These are phyloP conservation scores for Nemania sp. DNA, from an alignment of 2,329 filamentous ascomycete species.

Conservation along the genomic window DNA sequence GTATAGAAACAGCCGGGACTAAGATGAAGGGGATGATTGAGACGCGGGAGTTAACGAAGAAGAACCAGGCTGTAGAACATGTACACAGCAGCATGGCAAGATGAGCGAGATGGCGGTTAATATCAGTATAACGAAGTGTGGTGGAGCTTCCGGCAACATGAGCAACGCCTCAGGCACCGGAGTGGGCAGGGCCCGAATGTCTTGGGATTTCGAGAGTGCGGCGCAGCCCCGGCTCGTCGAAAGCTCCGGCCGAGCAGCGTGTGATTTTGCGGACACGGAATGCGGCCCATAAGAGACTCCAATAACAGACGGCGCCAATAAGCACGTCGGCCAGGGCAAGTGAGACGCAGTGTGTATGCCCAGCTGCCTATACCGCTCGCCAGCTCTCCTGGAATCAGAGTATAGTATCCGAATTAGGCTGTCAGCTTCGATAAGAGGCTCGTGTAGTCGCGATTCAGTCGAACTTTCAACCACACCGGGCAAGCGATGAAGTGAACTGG, in stretches of 20 bases:
- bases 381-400: too few species aligned
- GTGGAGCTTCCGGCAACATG: background rate
- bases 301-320: background rate
- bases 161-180: conserved; percentile 3
- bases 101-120: conserved; percentile 17
- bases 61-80: conserved; percentile 26
- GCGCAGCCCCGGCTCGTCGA: background rate
- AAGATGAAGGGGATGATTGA: conserved; percentile 1
- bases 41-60: conserved; percentile 20
- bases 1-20: background rate
- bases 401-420: too few species aligned
- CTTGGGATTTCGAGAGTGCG: conserved; percentile 20
- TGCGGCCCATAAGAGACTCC: conserved; percentile 1
- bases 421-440: too few species aligned
- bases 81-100: conserved; percentile 8
- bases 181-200: conserved; percentile 13
- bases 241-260: conserved; percentile 2
- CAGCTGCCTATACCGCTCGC: too few species aligned
- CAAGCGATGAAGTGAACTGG: conserved; percentile 4
- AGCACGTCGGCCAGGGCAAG: background rate
- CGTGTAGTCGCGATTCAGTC: too few species aligned
- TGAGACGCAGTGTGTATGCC: background rate
- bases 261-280: background rate
- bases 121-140: conserved; percentile 25
- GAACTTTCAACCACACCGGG: too few species aligned